phyloP scores from a whole-genome alignment of 306 rosid genomes.

The Pyrus communis region DNA sequence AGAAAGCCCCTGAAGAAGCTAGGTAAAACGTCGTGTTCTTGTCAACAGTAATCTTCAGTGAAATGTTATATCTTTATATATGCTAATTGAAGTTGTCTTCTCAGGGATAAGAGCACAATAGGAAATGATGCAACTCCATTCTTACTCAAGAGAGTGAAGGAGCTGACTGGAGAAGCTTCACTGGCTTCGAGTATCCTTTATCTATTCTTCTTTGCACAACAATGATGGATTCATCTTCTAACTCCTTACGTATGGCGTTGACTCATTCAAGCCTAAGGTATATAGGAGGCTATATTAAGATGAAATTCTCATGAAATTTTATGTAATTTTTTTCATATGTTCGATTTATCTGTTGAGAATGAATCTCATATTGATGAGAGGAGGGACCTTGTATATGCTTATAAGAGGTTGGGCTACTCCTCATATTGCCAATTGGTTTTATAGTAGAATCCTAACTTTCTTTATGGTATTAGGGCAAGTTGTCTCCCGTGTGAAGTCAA shows the following conservation, averaged over 20 bases:
- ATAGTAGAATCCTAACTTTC: no score
- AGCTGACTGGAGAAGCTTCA: constrained; percentile 81
- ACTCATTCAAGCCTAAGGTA: neutral
- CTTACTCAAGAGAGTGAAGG: constrained; percentile 70
- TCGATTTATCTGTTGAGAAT: neutral
- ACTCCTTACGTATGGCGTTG: neutral
- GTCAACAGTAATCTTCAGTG: neutral
- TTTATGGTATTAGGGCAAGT: no score
- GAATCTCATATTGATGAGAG: no score
- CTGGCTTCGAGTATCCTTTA: constrained; percentile 80
- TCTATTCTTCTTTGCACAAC: neutral
- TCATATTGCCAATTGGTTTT: no score
- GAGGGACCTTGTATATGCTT: no score
- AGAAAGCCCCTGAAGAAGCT: constrained; percentile 66
- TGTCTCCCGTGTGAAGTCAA: no score
- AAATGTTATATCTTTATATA: neutral
- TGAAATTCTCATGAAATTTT: neutral
- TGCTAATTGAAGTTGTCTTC: neutral
- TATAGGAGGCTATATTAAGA: neutral
- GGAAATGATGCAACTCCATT: constrained; percentile 89
- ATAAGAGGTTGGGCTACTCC: no score
- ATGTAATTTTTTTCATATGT: neutral
- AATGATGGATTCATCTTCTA: neutral
- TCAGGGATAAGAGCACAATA: constrained; percentile 60
- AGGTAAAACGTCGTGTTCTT: constrained; percentile 33